Evolutionary conservation across 2,329 filamentous ascomycete species (phyloP), one percentile per base, ranked within the genome.

Genomic region (Aureobasidium pullulans): DNA sequence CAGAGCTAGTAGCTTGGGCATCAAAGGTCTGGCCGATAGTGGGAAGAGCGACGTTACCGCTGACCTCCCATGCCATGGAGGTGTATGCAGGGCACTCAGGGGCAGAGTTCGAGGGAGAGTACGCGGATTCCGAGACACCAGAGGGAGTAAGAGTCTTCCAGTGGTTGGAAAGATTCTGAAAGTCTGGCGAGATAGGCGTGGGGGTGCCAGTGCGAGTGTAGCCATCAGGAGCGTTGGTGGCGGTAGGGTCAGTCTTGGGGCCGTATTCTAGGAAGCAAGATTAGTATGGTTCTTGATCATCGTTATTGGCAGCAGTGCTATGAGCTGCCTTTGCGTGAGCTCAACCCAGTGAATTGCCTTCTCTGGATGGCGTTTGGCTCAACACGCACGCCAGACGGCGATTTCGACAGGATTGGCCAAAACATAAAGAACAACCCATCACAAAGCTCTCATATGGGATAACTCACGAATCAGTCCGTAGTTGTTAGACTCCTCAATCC

Each of bases 401-500:
- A 23, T 23, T 23, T 23, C 23, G 23, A 23, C 23, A 23, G 23
- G 3, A 23, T 23, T 23, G 23, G 23, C 23, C 23, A 23, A 23
- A 23, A 23, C 3, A 23, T 4, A 23, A 23, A 23, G 23, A 23
- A 23, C 23, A 23, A 23, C 23, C 23, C 23, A 23, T 23, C 23
- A 23, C 23, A 23, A 23, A 23, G 3, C 23, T 23, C 23, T 23
- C 23, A 23, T 23, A 3, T 23, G 23, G 23, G 23, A 23, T 23
- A 23, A 23, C 23, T 23, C 23, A 23, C 23, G 85, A 66, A 95
- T 81, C 37, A 96, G 78, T 40, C 90, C 90, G 72, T 95, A 96
- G 67, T 89, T 74, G 72, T 96, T 95, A 53, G 81, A 77, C 73
- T 95, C 90, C 70, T 93, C 77, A 63, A 95, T 90, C 90, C 90